Evolutionary conservation across 2,329 filamentous ascomycete species (phyloP).

Genomic region (Dendryphion nanum): DNA sequence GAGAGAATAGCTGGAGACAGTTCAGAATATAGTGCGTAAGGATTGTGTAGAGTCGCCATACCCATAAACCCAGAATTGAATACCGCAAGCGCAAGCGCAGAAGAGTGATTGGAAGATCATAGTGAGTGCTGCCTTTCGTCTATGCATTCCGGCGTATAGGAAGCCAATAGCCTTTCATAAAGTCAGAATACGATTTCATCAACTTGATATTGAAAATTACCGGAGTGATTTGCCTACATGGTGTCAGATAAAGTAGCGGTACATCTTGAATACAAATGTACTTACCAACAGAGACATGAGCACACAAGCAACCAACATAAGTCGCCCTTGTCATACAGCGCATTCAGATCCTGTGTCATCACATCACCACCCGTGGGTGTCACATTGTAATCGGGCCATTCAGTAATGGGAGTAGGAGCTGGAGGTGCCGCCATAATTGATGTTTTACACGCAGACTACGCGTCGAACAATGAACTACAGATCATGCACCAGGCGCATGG

Average conservation of each 20-base stretch:
- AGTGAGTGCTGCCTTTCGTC: constrained; percentile 37
- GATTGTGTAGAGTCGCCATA: constrained; percentile 7
- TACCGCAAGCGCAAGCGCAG: constrained; percentile 46
- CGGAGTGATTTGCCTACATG: constrained; percentile 30
- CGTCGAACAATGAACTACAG: no score
- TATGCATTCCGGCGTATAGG: constrained; percentile 35
- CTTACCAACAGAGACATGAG: constrained; percentile 30
- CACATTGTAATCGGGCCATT: constrained; percentile 46
- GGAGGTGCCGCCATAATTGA: constrained; percentile 12
- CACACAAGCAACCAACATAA: constrained; percentile 44
- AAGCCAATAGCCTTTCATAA: constrained; percentile 30
- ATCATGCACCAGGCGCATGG: no score
- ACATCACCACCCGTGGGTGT: constrained; percentile 46
- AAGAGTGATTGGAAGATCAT: constrained; percentile 51
- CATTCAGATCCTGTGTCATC: constrained; percentile 46
- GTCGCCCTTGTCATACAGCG: constrained; percentile 48
- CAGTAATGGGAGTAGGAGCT: constrained; percentile 32
- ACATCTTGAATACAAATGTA: not conserved
- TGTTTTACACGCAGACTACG: no score
- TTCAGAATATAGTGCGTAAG: not conserved
- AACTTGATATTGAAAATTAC: not conserved
- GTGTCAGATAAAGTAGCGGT: no score
- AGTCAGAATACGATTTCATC: not conserved
- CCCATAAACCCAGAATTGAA: constrained; percentile 51
- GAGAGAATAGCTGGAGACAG: constrained; percentile 33